A percentile compares a stretch with the other conserved stretches of the same genome.
phyloP scores from a whole-genome alignment of 1,284 basidiomycete genomes.

The Thelephora terrestris region DNA sequence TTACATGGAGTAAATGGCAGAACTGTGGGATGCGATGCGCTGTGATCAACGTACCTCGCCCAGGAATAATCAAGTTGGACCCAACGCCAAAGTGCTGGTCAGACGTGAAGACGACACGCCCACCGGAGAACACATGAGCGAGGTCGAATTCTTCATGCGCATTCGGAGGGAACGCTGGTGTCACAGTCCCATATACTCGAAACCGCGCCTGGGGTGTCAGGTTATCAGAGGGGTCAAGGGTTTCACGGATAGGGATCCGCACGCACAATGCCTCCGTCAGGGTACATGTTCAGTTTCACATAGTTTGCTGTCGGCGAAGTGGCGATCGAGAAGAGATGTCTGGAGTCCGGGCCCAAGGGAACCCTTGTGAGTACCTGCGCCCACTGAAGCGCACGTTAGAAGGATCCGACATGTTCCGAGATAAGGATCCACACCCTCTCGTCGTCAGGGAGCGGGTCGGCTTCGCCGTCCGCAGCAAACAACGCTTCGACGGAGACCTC shows the following conservation, averaged over 20 bases:
- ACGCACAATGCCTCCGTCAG: constrained; percentile 90
- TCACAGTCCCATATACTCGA: constrained; percentile 78
- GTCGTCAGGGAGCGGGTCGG: constrained; percentile 34
- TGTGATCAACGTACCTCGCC: constrained; percentile 50
- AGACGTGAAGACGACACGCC: constrained; percentile 67
- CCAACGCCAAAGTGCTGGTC: constrained; percentile 96
- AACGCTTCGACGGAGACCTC: constrained; percentile 67
- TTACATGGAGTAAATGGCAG: constrained; percentile 7
- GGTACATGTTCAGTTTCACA: constrained; percentile 92
- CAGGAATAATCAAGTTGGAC: constrained; percentile 85
- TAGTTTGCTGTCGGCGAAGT: constrained; percentile 55
- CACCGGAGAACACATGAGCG: constrained; percentile 87
- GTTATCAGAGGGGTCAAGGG: constrained; percentile 6
- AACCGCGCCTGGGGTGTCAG: constrained; percentile 60
- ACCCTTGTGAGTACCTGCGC: constrained; percentile 67
- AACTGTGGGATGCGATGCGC: neutral
- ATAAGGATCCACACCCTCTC: constrained; percentile 35
- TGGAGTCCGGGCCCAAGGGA: constrained; percentile 69
- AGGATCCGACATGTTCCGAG: neutral
- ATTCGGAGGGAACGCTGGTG: constrained; percentile 49
- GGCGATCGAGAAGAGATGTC: constrained; percentile 77
- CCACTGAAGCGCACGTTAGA: constrained; percentile 47
- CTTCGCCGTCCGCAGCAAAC: constrained; percentile 34
- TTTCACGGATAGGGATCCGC: neutral
- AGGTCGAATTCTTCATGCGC: constrained; percentile 60